Conservation (phyloP, 139 green algal genomes). For the Monoraphidium neglectum region DNA sequence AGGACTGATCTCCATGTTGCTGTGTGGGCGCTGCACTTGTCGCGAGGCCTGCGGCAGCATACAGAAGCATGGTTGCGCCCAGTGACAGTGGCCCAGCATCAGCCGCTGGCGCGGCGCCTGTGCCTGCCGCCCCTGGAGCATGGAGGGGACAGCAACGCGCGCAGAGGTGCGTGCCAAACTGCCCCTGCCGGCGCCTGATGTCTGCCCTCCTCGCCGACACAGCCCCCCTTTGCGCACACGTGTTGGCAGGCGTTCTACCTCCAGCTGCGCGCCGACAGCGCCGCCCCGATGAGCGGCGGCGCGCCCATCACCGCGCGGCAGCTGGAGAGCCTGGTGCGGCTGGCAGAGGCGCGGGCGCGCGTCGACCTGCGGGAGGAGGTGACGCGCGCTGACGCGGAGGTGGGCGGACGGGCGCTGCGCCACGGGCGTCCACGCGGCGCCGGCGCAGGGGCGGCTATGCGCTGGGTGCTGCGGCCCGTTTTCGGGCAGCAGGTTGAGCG, state of each 20-base stretch:
- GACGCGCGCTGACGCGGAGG: conserved; percentile 72
- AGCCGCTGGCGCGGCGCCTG: too few relatives aligned
- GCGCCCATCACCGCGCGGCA: conserved; percentile 64
- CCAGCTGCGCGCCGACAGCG: conserved; percentile 51
- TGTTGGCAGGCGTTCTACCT: conserved; percentile 70
- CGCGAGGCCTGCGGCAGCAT: neutral
- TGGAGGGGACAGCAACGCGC: too few relatives aligned
- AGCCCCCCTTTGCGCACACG: neutral
- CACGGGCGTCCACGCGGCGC: neutral
- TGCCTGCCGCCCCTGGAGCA: too few relatives aligned
- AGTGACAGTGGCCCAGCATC: too few relatives aligned
- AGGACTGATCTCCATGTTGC: neutral
- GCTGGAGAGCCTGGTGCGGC: conserved; percentile 91
- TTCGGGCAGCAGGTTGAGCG: neutral
- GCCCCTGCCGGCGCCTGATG: too few relatives aligned
- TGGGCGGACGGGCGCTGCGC: conserved; percentile 7
- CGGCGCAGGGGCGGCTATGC: neutral
- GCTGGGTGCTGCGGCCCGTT: neutral
- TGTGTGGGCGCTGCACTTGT: neutral
- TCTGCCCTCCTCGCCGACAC: too few relatives aligned
- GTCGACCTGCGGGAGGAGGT: conserved; percentile 80
- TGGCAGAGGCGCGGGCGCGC: conserved; percentile 87
- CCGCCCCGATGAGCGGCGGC: conserved; percentile 1
- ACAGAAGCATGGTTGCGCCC: neutral
- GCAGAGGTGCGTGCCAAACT: too few relatives aligned